Percentiles rank a stretch among this genome's conserved stretches.
Evolutionary conservation across 148 eudicot genomes (phyloP).

Genomic region (Limonium bicolor): DNA sequence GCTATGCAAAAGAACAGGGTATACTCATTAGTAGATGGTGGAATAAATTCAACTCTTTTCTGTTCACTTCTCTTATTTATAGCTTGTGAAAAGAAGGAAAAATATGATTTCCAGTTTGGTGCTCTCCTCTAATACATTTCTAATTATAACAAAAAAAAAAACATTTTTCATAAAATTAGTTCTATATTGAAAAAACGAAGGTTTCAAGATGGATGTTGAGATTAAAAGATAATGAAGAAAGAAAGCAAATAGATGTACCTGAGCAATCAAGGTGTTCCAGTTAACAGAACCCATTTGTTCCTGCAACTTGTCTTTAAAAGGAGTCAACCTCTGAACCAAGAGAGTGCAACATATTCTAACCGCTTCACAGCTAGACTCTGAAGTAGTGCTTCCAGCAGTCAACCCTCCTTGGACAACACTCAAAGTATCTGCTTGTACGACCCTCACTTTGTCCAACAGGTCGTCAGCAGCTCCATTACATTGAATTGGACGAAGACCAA

Average conservation of each 20-base stretch:
- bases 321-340: constrained; percentile 57
- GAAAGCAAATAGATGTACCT: constrained; percentile 18
- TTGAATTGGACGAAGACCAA: constrained; percentile 36
- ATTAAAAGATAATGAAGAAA: neutral
- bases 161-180: too few species aligned
- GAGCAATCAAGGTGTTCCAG: constrained; percentile 46
- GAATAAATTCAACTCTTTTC: too few species aligned
- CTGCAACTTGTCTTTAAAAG: constrained; percentile 43
- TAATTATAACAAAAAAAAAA: too few species aligned
- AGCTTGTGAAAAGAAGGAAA: too few species aligned
- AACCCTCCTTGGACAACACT: constrained; percentile 84
- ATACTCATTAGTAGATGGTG: too few species aligned
- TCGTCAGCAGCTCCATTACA: constrained; percentile 49
- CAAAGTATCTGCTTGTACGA: constrained; percentile 69
- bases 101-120: too few species aligned
- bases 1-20: too few species aligned
- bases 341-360: constrained; percentile 67
- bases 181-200: too few species aligned
- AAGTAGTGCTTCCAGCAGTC: constrained; percentile 89
- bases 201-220: neutral
- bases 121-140: too few species aligned
- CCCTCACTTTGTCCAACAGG: constrained; percentile 59
- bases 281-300: constrained; percentile 31
- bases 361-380: constrained; percentile 89
- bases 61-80: too few species aligned